Percentiles rank a stretch among this genome's conserved stretches.
Conservation (phyloP, 768 basidiomycete species). For the Pleurotus ostreatus region DNA sequence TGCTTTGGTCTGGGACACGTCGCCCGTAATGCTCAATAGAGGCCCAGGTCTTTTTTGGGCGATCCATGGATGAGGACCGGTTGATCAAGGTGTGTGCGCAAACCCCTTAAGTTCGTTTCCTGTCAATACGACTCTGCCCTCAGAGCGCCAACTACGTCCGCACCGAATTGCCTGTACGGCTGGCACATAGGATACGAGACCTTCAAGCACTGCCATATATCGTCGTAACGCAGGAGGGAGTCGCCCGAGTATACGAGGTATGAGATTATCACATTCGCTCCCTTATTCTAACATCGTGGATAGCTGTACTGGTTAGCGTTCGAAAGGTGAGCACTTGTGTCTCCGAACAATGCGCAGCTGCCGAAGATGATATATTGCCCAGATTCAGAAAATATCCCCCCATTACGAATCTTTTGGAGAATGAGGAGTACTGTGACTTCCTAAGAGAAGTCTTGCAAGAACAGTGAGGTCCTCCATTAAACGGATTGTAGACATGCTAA, state of each 20-base stretch:
- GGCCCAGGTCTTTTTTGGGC: slow-evolving; percentile 80
- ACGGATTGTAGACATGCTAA: slow-evolving; percentile 3
- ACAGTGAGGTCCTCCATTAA: slow-evolving; percentile 51
- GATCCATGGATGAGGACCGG: slow-evolving; percentile 73
- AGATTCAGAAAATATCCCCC: slow-evolving; percentile 74
- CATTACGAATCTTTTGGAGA: slow-evolving; percentile 69
- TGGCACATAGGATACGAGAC: slow-evolving; percentile 84
- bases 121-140: background rate
- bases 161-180: slow-evolving; percentile 82
- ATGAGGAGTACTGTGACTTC: slow-evolving; percentile 76
- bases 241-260: slow-evolving; percentile 82
- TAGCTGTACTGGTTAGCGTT: slow-evolving; percentile 87
- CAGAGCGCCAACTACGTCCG: slow-evolving; percentile 91
- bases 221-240: slow-evolving; percentile 81
- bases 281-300: slow-evolving; percentile 1
- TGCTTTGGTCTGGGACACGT: background rate
- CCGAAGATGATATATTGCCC: background rate
- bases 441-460: slow-evolving; percentile 59
- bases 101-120: background rate
- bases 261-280: slow-evolving; percentile 18
- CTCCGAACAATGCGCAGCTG: background rate
- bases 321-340: slow-evolving; percentile 52
- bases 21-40: background rate
- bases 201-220: slow-evolving; percentile 83
- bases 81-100: slow-evolving; percentile 57